Evolutionary conservation across 257 asterid species (phyloP).

Genomic region (Salvia rosmarinus): DNA sequence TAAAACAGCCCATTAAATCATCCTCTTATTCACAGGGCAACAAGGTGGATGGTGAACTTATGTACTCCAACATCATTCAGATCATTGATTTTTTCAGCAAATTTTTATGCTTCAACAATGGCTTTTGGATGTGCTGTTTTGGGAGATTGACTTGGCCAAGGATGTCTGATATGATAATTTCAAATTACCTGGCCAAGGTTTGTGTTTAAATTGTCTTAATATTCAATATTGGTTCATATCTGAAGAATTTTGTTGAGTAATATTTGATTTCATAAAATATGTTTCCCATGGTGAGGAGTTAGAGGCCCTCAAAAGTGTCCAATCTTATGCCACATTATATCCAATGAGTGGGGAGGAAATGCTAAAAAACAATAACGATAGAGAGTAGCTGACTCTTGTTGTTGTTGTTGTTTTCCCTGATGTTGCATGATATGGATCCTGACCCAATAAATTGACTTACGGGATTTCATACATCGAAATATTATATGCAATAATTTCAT

Average conservation of each 20-base stretch:
- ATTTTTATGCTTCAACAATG: slow-evolving; percentile 65
- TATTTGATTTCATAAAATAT: slow-evolving; percentile 12
- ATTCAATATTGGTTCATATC: slow-evolving; percentile 23
- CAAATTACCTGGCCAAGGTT: slow-evolving; percentile 89
- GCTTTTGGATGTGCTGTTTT: slow-evolving; percentile 72
- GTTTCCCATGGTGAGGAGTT: slow-evolving; percentile 21
- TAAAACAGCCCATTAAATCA: slow-evolving; percentile 25
- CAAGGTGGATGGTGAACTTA: slow-evolving; percentile 63
- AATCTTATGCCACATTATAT: background rate
- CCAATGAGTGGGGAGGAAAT: too few species aligned
- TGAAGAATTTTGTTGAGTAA: slow-evolving; percentile 13
- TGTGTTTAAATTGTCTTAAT: slow-evolving; percentile 14
- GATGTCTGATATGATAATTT: slow-evolving; percentile 83
- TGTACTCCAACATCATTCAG: slow-evolving; percentile 64
- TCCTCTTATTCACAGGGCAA: slow-evolving; percentile 49
- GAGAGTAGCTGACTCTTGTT: too few species aligned
- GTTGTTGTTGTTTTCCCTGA: too few species aligned
- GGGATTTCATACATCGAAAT: too few species aligned
- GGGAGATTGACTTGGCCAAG: slow-evolving; percentile 97
- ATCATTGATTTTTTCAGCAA: slow-evolving; percentile 59
- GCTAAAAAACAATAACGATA: too few species aligned
- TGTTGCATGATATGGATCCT: too few species aligned
- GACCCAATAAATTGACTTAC: too few species aligned
- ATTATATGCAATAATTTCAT: too few species aligned
- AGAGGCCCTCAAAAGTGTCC: slow-evolving; percentile 17